Conservation (phyloP, 371 early-diverging fungal species). For the Furculomyces boomerangus region DNA sequence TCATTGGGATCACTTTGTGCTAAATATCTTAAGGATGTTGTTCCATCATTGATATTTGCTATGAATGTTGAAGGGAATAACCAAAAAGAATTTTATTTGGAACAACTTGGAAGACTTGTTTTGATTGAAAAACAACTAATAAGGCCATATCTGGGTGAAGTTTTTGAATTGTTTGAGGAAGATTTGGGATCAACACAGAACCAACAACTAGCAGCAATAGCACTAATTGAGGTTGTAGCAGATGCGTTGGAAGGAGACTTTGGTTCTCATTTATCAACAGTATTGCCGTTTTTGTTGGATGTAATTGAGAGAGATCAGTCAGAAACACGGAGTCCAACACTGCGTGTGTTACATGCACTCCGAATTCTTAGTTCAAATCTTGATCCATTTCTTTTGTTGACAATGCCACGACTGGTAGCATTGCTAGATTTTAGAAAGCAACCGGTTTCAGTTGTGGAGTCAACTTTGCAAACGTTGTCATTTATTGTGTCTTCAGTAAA, state of each 20-base stretch:
- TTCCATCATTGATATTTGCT: slow-evolving; percentile 22
- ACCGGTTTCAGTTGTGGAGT: slow-evolving; percentile 40
- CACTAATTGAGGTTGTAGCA: slow-evolving; percentile 42
- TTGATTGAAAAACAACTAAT: slow-evolving; percentile 39
- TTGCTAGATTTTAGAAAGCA: slow-evolving; percentile 60
- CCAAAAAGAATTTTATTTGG: slow-evolving; percentile 41
- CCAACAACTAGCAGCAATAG: slow-evolving; percentile 33
- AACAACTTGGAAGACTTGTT: slow-evolving; percentile 35
- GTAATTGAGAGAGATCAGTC: slow-evolving; percentile 63
- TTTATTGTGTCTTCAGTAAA: slow-evolving; percentile 61
- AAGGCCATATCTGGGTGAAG: slow-evolving; percentile 30
- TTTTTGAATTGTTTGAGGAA: slow-evolving; percentile 32
- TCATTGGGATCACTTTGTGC: slow-evolving; percentile 53
- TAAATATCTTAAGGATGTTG: slow-evolving; percentile 32
- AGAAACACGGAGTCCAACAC: slow-evolving; percentile 50
- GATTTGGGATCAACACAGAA: slow-evolving; percentile 26
- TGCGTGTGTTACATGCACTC: slow-evolving; percentile 66
- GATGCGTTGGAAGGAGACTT: slow-evolving; percentile 44
- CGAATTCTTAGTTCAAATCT: slow-evolving; percentile 72
- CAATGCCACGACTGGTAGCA: slow-evolving; percentile 70
- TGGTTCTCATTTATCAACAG: slow-evolving; percentile 42
- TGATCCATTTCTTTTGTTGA: slow-evolving; percentile 85
- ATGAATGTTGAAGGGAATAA: slow-evolving; percentile 29
- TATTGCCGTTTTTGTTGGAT: slow-evolving; percentile 64
- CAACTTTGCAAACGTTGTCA: slow-evolving; percentile 63